Evolutionary conservation across 139 green algal genomes (phyloP).

Genomic region (Micractinium conductrix): DNA sequence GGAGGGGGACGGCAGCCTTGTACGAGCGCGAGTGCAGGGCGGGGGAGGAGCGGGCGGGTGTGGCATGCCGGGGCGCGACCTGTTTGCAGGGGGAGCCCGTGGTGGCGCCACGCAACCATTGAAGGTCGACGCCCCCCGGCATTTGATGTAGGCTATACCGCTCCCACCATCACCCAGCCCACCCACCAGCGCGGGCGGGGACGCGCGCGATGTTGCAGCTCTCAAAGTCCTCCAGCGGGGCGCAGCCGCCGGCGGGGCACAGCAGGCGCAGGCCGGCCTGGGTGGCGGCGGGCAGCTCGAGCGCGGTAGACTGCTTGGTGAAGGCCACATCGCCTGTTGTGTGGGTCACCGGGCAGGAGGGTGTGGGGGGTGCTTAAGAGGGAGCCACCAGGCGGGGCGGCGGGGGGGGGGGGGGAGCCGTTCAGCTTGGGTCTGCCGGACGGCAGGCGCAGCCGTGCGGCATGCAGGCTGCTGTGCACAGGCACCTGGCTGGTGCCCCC

Average conservation of each 20-base stretch:
- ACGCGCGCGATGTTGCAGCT: conserved; percentile 36
- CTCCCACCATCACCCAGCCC: too few relatives aligned
- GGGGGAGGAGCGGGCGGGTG: too few relatives aligned
- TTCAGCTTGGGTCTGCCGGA: too few relatives aligned
- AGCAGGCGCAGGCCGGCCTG: conserved; percentile 39
- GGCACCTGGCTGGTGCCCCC: too few relatives aligned
- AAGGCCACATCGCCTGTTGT: conserved; percentile 64
- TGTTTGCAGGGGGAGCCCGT: neutral
- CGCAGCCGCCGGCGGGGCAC: conserved; percentile 45
- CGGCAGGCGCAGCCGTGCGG: too few relatives aligned
- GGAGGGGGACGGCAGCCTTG: neutral
- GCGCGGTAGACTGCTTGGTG: conserved; percentile 44
- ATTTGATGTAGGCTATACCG: too few relatives aligned
- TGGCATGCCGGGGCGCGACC: too few relatives aligned
- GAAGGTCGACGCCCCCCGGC: too few relatives aligned
- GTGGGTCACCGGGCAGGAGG: too few relatives aligned
- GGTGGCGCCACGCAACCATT: too few relatives aligned
- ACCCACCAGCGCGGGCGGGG: conserved; percentile 8
- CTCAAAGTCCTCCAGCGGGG: conserved; percentile 16
- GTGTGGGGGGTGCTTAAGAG: too few relatives aligned
- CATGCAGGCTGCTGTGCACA: neutral
- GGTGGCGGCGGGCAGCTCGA: neutral
- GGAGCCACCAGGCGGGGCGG: neutral
- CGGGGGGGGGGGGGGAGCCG: neutral
- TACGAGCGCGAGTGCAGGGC: too few relatives aligned